Percentiles rank a stretch among this genome's conserved stretches.
Evolutionary conservation across 2,329 filamentous ascomycete genomes (phyloP).

Genomic region (Trichoderma sp.): DNA sequence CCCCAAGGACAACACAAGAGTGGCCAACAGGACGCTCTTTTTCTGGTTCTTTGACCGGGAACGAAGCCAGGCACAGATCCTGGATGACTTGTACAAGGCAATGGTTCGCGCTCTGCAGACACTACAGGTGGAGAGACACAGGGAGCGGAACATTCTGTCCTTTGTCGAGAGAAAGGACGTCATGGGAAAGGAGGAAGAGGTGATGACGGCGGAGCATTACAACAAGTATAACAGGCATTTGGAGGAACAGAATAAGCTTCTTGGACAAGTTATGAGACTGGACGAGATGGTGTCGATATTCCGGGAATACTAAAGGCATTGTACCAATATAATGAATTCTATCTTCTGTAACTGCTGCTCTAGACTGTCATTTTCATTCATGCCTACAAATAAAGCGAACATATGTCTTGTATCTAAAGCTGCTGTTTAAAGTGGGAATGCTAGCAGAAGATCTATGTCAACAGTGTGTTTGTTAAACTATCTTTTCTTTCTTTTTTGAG

Average conservation of each 20-base stretch:
- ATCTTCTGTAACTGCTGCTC: not conserved
- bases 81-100: conserved; percentile 83
- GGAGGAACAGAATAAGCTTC: conserved; percentile 67
- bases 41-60: conserved; percentile 88
- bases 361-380: not conserved
- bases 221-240: conserved; percentile 58
- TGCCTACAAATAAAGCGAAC: not conserved
- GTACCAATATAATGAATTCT: not conserved
- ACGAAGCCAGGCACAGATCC: conserved; percentile 63
- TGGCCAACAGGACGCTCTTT: conserved; percentile 81
- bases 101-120: conserved; percentile 85
- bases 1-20: conserved; percentile 78
- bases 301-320: conserved; percentile 63
- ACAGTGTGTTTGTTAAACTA: not conserved
- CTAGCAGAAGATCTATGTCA: not conserved
- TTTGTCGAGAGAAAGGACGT: conserved; percentile 86
- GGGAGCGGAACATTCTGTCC: conserved; percentile 68
- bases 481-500: not conserved
- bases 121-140: conserved; percentile 70
- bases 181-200: conserved; percentile 76
- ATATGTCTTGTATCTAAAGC: not conserved
- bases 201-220: conserved; percentile 72
- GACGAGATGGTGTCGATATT: conserved; percentile 84
- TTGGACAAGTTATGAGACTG: conserved; percentile 74
- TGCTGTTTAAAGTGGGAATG: not conserved